Conservation (phyloP, 495 filamentous ascomycete genomes). For the Tuber indicum region DNA sequence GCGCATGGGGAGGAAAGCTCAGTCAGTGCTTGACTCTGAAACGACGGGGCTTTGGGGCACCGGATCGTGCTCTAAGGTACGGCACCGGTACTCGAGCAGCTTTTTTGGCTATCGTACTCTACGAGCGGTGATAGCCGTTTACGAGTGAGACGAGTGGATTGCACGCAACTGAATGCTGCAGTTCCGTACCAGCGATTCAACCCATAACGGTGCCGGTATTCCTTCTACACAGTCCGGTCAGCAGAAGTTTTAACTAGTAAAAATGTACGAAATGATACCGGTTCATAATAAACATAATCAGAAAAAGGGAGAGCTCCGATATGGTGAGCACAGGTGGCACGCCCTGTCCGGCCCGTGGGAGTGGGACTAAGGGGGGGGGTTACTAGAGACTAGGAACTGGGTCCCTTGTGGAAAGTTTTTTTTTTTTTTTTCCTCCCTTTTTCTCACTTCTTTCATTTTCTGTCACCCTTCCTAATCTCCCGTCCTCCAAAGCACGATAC, state of each 20-base stretch:
- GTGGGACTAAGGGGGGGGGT: neutral
- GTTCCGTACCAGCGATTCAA: neutral
- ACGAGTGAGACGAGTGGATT: neutral
- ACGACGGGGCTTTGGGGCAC: neutral
- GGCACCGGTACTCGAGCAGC: neutral
- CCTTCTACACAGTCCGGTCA: neutral
- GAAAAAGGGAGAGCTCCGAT: neutral
- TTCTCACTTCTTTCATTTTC: neutral
- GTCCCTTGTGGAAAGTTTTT: neutral
- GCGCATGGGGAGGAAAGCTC: conserved; percentile 6
- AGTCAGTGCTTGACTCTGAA: conserved; percentile 3
- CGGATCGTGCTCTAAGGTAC: neutral
- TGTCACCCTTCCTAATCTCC: conserved; percentile 2
- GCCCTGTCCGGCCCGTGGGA: conserved; percentile 1
- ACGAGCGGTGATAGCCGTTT: neutral
- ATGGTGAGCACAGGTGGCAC: neutral
- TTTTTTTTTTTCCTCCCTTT: neutral
- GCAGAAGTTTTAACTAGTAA: neutral
- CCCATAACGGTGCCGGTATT: neutral
- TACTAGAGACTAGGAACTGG: neutral
- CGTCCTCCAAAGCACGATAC: neutral
- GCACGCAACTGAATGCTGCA: neutral
- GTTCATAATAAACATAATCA: neutral
- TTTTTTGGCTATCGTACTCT: neutral
- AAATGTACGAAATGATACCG: neutral